A percentile compares a stretch with the other conserved stretches of the same genome.
Evolutionary conservation across 805 yeast species (phyloP).

Genomic region (Starmerella sirachaensis): DNA sequence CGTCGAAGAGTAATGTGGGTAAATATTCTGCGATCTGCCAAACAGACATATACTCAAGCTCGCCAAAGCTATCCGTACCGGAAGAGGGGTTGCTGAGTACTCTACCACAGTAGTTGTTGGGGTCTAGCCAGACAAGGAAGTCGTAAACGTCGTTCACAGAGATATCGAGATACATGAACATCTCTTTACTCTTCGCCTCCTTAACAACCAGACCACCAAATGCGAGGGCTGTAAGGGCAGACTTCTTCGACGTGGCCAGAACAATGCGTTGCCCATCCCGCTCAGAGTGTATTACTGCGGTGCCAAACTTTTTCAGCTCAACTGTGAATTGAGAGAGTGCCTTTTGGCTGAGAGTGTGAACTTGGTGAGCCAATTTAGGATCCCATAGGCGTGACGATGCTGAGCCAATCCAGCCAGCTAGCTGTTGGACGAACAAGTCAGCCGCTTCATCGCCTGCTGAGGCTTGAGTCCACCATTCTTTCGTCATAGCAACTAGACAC

Average conservation of each 20-base stretch:
- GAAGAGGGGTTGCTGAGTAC: slow-evolving; percentile 14
- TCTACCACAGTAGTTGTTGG: slow-evolving; percentile 71
- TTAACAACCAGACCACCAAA: slow-evolving; percentile 74
- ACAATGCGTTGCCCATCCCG: slow-evolving; percentile 56
- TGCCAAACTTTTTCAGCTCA: slow-evolving; percentile 70
- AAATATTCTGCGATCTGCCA: slow-evolving; percentile 75
- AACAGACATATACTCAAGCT: slow-evolving; percentile 36
- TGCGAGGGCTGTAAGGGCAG: slow-evolving; percentile 81
- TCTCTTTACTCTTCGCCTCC: slow-evolving; percentile 64
- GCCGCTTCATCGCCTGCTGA: slow-evolving; percentile 54
- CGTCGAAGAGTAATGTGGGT: slow-evolving; percentile 64
- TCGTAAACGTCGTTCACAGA: slow-evolving; percentile 78
- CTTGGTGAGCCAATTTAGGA: slow-evolving; percentile 68
- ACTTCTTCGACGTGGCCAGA: slow-evolving; percentile 58
- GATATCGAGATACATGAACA: slow-evolving; percentile 73
- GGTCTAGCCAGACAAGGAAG: slow-evolving; percentile 88
- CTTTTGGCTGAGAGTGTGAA: slow-evolving; percentile 74
- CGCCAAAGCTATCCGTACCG: slow-evolving; percentile 19
- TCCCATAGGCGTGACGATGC: slow-evolving; percentile 65
- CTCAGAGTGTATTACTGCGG: slow-evolving; percentile 58
- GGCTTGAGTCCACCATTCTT: slow-evolving; percentile 71
- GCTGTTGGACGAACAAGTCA: slow-evolving; percentile 67
- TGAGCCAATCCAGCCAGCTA: slow-evolving; percentile 78
- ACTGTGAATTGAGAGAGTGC: slow-evolving; percentile 68
- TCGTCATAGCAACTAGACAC: slow-evolving; percentile 61